Percentiles rank a stretch among this genome's conserved stretches.
These are phyloP conservation scores for Acephala macrosclerotiorum DNA, from an alignment of 2,329 filamentous ascomycete genomes.

Conservation along the genomic window DNA sequence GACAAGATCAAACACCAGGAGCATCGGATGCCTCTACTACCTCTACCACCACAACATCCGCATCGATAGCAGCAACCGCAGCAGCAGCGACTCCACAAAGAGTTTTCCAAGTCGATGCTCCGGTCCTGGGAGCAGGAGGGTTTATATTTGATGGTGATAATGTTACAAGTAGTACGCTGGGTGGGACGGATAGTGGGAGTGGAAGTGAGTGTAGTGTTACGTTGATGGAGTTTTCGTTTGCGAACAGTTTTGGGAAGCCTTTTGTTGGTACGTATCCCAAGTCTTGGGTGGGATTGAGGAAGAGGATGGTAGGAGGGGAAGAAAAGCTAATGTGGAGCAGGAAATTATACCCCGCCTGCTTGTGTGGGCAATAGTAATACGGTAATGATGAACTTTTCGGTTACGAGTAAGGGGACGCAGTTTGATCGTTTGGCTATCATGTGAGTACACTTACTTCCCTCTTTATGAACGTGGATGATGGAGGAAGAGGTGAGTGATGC, in stretches of 20 bases:
- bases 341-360: constrained; percentile 67
- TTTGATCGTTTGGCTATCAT: constrained; percentile 78
- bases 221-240: constrained; percentile 75
- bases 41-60: not conserved
- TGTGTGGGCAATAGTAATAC: constrained; percentile 69
- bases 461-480: not conserved
- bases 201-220: constrained; percentile 15
- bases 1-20: not conserved
- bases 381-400: constrained; percentile 77
- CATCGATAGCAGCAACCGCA: not conserved
- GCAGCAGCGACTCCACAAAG: not conserved
- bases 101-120: constrained; percentile 17
- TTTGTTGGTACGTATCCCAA: constrained; percentile 67
- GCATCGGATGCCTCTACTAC: not conserved
- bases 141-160: constrained; percentile 11
- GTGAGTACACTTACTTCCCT: constrained; percentile 2
- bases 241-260: constrained; percentile 71
- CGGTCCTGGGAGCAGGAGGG: constrained; percentile 10
- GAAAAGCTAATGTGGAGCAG: constrained; percentile 44
- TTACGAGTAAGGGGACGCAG: constrained; percentile 73
- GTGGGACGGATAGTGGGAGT: not conserved
- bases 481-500: not conserved
- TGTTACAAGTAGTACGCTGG: not conserved
- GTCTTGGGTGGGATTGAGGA: not conserved
- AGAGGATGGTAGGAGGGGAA: not conserved